These are phyloP conservation scores for Atkinsonella hypoxylon DNA, from an alignment of 2,329 filamentous ascomycete genomes.

Conservation along the genomic window DNA sequence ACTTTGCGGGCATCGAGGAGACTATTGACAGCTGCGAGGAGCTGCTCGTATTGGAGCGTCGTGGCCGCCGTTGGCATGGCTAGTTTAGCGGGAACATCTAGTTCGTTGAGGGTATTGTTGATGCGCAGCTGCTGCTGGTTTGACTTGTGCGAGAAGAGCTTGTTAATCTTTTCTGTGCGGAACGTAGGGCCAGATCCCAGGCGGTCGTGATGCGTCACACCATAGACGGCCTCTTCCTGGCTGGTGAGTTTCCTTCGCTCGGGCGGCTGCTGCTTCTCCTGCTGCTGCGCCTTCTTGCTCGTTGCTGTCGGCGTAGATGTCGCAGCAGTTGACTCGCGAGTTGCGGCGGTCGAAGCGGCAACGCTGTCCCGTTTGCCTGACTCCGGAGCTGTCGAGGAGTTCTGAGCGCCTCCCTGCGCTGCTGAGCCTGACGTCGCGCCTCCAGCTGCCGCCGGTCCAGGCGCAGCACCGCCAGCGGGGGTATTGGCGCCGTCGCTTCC, in stretches of 20 bases:
- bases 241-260: slow-evolving; percentile 60
- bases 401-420: slow-evolving; percentile 20
- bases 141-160: slow-evolving; percentile 66
- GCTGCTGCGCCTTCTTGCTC: slow-evolving; percentile 36
- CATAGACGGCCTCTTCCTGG: slow-evolving; percentile 68
- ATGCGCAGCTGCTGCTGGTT: slow-evolving; percentile 67
- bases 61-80: slow-evolving; percentile 65
- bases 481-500: slow-evolving; percentile 44
- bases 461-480: not conserved
- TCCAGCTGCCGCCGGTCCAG: slow-evolving; percentile 12
- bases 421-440: slow-evolving; percentile 14
- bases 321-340: slow-evolving; percentile 22
- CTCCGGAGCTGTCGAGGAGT: slow-evolving; percentile 20
- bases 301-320: slow-evolving; percentile 24
- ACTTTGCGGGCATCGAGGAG: slow-evolving; percentile 65
- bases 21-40: slow-evolving; percentile 55
- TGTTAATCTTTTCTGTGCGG: slow-evolving; percentile 71
- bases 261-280: slow-evolving; percentile 24
- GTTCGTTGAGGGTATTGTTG: slow-evolving; percentile 55
- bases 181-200: slow-evolving; percentile 80
- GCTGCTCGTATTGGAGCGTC: slow-evolving; percentile 56
- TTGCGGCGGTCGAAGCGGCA: slow-evolving; percentile 28
- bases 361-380: slow-evolving; percentile 40
- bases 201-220: slow-evolving; percentile 75
- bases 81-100: slow-evolving; percentile 58